Percentiles rank a stretch among this genome's conserved stretches.
These are phyloP conservation scores for Didymella lethalis DNA, from an alignment of 2,329 filamentous ascomycete species.

Conservation along the genomic window DNA sequence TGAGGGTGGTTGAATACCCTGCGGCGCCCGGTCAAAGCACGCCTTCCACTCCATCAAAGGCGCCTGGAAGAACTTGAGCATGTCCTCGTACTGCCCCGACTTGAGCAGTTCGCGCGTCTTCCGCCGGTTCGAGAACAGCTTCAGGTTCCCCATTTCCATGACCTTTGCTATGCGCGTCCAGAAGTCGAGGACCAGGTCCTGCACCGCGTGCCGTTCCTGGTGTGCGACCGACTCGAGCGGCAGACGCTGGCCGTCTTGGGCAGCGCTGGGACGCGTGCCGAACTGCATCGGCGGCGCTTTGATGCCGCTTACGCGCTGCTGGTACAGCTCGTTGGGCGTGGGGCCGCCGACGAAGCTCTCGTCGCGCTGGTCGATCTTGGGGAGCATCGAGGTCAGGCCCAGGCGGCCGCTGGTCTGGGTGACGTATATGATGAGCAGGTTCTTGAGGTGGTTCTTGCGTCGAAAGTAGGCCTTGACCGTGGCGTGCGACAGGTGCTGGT, in stretches of 20 bases:
- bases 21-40: constrained; percentile 77
- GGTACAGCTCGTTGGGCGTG: constrained; percentile 46
- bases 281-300: constrained; percentile 47
- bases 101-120: constrained; percentile 90
- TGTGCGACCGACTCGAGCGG: constrained; percentile 48
- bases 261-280: constrained; percentile 38
- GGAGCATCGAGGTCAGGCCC: constrained; percentile 93
- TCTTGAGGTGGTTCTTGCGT: constrained; percentile 81
- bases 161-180: constrained; percentile 94
- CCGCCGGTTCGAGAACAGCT: constrained; percentile 84
- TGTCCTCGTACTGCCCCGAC: constrained; percentile 80
- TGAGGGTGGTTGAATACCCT: constrained; percentile 46
- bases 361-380: constrained; percentile 53
- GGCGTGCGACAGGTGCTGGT: constrained; percentile 50
- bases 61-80: constrained; percentile 82
- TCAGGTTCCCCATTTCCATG: constrained; percentile 90
- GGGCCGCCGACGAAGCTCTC: constrained; percentile 35
- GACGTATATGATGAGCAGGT: constrained; percentile 87
- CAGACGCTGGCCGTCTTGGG: constrained; percentile 43
- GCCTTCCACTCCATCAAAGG: constrained; percentile 79
- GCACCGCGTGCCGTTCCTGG: constrained; percentile 49
- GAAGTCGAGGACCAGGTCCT: constrained; percentile 74
- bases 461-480: constrained; percentile 80
- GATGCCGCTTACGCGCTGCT: constrained; percentile 48
- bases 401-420: constrained; percentile 93